These are phyloP conservation scores for Colletotrichum spaethianum DNA, from an alignment of 2,329 filamentous ascomycete species.

Conservation along the genomic window DNA sequence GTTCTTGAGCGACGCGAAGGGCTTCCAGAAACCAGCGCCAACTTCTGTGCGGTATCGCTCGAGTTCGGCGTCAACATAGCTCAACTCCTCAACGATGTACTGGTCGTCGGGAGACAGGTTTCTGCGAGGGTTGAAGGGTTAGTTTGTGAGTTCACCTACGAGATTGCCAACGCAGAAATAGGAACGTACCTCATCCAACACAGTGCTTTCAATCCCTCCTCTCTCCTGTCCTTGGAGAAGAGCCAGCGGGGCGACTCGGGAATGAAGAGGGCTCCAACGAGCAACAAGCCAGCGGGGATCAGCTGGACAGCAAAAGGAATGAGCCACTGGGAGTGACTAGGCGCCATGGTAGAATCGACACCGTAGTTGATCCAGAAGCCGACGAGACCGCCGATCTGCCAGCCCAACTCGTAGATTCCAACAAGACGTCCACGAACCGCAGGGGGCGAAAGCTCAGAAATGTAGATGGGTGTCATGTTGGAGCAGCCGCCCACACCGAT, in stretches of 20 bases:
- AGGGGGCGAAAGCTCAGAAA: slow-evolving; percentile 72
- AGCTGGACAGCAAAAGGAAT: slow-evolving; percentile 78
- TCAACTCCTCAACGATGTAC: slow-evolving; percentile 82
- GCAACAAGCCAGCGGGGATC: slow-evolving; percentile 75
- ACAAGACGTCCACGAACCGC: slow-evolving; percentile 76
- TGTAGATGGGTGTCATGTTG: slow-evolving; percentile 75
- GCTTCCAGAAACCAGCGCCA: slow-evolving; percentile 82
- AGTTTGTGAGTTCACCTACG: not conserved
- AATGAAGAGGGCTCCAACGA: slow-evolving; percentile 72
- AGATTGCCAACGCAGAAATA: not conserved
- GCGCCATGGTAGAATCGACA: slow-evolving; percentile 64
- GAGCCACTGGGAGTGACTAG: slow-evolving; percentile 70
- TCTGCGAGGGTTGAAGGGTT: slow-evolving; percentile 49
- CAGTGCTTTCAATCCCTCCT: slow-evolving; percentile 70
- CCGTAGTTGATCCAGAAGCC: slow-evolving; percentile 77
- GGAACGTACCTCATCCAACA: slow-evolving; percentile 68
- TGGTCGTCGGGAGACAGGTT: slow-evolving; percentile 68
- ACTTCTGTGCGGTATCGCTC: slow-evolving; percentile 74
- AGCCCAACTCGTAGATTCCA: slow-evolving; percentile 77
- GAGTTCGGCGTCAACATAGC: slow-evolving; percentile 78
- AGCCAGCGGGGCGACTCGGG: slow-evolving; percentile 80
- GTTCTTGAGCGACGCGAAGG: slow-evolving; percentile 71
- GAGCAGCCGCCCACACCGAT: slow-evolving; percentile 74
- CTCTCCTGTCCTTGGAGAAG: slow-evolving; percentile 72
- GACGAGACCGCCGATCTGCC: slow-evolving; percentile 74